Base-by-base conservation (phyloP, 163 green algal genomes). In the Chlorella variabilis region DNA sequence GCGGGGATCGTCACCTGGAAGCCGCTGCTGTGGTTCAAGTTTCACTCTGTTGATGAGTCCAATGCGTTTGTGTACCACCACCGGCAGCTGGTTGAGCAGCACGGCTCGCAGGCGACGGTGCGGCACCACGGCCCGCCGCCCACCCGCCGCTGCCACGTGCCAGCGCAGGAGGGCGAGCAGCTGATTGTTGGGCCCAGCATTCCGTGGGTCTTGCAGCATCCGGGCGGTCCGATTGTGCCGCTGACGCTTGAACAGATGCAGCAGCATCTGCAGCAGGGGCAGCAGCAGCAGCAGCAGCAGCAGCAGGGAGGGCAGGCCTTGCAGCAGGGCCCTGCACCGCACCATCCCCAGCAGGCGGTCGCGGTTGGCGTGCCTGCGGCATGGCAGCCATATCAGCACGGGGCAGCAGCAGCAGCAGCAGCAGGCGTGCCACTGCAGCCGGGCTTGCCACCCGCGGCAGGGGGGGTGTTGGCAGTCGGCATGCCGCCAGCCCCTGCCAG, bases 1-100 rank as follows among this genome's bases (percentile, higher is more conserved):
- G 34, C 38, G 3, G 73, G 73, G 27, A 80, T 85, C 15, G 29
- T 85, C n/a, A 66, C 23, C 21, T 85, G 80, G 80, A 63, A 65
- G 33, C 80, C 80, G 36, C 65, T 81, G 51, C 61, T 80, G n/a
- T 85, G 80, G 80, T 85, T 85, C 62, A 75, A 59, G 61, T 85
- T 85, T 58, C 74, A 85, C 33, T 80, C 70, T 23, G 33, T 27
- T 4, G 78, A 79, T 15, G 78, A 84, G 33, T 23, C 59, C 6
- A 48, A 27, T 2, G 20, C 63, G 17, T 78, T 83, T 75, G 27
- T 83, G 62, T 54, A 77, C n/a, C 63, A 41, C 20, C 20, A 83
- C 54, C 63, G 68, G 2, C 29, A 48, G 31, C 68, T 78, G 27
- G 48, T 83, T 2, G 69, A 76, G 63, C 39, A 34, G 59, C 41